Conservation (phyloP, 2,329 filamentous ascomycete species). For the Phyllosticta citriasiana region DNA sequence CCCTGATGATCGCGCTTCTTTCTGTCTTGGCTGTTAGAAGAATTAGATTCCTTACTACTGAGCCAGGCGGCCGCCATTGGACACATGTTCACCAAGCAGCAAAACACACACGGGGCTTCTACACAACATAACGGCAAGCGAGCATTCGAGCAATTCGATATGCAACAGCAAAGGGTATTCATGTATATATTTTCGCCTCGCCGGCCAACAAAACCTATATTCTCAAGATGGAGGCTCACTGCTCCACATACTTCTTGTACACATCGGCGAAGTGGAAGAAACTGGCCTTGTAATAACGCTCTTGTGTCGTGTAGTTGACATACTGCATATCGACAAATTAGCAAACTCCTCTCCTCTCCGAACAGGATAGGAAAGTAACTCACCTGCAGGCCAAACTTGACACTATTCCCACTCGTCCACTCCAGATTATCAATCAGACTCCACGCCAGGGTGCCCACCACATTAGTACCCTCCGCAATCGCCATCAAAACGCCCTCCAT, state of each 20-base stretch:
- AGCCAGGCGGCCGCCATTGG: no score
- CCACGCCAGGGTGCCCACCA: slow-evolving; percentile 28
- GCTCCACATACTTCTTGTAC: not conserved
- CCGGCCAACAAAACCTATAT: no score
- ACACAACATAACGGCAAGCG: no score
- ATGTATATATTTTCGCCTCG: no score
- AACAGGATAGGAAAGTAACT: not conserved
- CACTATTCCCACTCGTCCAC: slow-evolving; percentile 13
- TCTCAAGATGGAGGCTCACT: not conserved
- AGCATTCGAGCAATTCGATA: no score
- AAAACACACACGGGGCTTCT: no score
- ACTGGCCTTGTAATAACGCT: slow-evolving; percentile 28
- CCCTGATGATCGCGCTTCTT: no score
- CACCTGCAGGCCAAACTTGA: slow-evolving; percentile 21
- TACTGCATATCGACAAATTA: slow-evolving; percentile 35
- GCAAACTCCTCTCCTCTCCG: slow-evolving; percentile 32
- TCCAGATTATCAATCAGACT: slow-evolving; percentile 30
- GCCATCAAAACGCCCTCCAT: slow-evolving; percentile 25
- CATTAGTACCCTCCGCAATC: slow-evolving; percentile 31
- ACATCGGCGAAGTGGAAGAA: slow-evolving; percentile 39
- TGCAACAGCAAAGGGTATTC: no score
- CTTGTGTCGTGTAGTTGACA: slow-evolving; percentile 28
- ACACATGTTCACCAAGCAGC: no score
- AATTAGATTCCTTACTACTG: no score
- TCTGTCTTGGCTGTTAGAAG: no score